phyloP scores from a whole-genome alignment of 805 yeast genomes.

The Blastobotrys robertii region DNA sequence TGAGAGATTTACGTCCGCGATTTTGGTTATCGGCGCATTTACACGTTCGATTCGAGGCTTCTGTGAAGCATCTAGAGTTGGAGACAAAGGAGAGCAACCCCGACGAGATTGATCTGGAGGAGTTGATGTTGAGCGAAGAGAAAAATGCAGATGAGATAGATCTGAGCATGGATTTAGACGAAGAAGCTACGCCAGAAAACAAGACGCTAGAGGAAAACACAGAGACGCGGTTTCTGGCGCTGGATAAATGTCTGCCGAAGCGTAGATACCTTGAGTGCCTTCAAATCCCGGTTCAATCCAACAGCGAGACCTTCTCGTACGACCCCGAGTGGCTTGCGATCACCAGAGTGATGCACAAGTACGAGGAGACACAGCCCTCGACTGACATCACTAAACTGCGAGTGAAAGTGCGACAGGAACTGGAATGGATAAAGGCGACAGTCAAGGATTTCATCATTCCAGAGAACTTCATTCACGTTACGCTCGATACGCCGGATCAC shows the following conservation, averaged over 20 bases:
- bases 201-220: slow-evolving; percentile 5
- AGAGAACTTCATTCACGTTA: slow-evolving; percentile 17
- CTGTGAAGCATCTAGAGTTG: slow-evolving; percentile 29
- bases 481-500: slow-evolving; percentile 3
- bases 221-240: slow-evolving; percentile 50
- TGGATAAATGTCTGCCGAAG: slow-evolving; percentile 73
- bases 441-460: slow-evolving; percentile 22
- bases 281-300: slow-evolving; percentile 25
- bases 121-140: slow-evolving; percentile 11
- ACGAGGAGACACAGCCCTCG: neutral
- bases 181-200: slow-evolving; percentile 11
- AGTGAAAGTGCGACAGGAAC: slow-evolving; percentile 13
- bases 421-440: slow-evolving; percentile 24
- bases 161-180: slow-evolving; percentile 22
- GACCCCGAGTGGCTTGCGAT: slow-evolving; percentile 32
- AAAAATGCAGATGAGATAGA: slow-evolving; percentile 28
- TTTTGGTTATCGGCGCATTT: slow-evolving; percentile 88
- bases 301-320: slow-evolving; percentile 15
- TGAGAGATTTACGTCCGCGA: slow-evolving; percentile 47
- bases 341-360: slow-evolving; percentile 14
- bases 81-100: slow-evolving; percentile 10
- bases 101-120: slow-evolving; percentile 25
- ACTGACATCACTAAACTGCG: slow-evolving; percentile 2
- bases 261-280: slow-evolving; percentile 48
- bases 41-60: slow-evolving; percentile 65